Conservation (phyloP, 169 alveolate species). For the Eimeria zaria region DNA sequence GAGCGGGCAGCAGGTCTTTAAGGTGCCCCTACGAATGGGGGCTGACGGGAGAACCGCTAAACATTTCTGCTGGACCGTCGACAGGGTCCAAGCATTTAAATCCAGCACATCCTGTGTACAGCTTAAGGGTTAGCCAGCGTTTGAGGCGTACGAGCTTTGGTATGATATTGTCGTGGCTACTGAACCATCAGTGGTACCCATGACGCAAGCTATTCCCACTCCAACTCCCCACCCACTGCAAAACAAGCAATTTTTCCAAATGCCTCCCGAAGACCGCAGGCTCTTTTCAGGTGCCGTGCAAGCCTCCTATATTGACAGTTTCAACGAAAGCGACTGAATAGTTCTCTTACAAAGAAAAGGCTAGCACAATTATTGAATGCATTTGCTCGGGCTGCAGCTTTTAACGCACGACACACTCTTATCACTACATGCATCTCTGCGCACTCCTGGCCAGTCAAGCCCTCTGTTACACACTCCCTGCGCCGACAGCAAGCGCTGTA, state of each 20-base stretch:
- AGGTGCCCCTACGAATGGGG: no score
- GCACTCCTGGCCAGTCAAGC: not conserved
- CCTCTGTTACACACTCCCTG: not conserved
- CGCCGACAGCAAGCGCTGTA: not conserved
- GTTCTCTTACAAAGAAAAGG: no score
- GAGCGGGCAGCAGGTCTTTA: no score
- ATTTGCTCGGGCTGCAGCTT: not conserved
- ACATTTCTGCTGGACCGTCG: not conserved
- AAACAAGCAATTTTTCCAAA: not conserved
- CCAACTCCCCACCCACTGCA: not conserved
- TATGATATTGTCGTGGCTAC: not conserved
- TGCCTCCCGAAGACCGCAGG: no score
- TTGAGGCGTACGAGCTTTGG: not conserved
- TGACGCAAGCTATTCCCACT: no score
- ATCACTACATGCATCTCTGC: not conserved
- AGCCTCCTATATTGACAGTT: not conserved
- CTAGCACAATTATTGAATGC: no score
- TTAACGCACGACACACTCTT: not conserved
- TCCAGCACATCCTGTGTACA: not conserved
- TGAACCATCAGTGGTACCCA: not conserved
- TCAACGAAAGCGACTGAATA: no score
- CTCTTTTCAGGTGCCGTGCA: not conserved
- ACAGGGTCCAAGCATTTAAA: not conserved
- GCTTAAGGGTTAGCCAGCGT: not conserved
- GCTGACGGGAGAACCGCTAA: no score